Percentiles rank a stretch among this genome's conserved stretches.
phyloP scores from a whole-genome alignment of 192 early-diverging fungal species.

The Rhizophagus sp. region DNA sequence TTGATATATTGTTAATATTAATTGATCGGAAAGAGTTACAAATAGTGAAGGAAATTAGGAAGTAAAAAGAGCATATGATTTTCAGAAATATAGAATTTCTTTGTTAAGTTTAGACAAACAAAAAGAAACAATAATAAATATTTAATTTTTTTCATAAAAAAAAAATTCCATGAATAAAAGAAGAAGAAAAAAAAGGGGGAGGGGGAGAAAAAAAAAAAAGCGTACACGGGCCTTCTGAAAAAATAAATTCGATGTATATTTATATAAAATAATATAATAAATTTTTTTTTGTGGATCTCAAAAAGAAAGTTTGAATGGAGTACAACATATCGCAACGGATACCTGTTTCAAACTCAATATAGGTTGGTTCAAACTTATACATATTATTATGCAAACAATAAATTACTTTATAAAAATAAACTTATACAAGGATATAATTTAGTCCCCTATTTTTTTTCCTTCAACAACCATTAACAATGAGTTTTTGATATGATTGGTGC shows the following conservation, averaged over 20 bases:
- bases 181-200: no score
- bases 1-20: background rate
- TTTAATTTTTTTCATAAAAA: background rate
- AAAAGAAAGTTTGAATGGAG: slow-evolving; percentile 4
- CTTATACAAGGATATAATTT: background rate
- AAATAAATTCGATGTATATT: background rate
- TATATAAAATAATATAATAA: slow-evolving; percentile 8
- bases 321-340: background rate
- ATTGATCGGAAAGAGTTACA: background rate
- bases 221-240: background rate
- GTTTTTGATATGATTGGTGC: background rate
- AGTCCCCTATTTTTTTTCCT: background rate
- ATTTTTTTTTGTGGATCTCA: background rate
- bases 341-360: background rate
- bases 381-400: slow-evolving; percentile 1
- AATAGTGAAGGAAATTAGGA: background rate
- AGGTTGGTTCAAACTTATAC: background rate
- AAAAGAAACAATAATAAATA: slow-evolving; percentile 13
- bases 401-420: background rate
- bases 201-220: slow-evolving; percentile 3
- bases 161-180: slow-evolving; percentile 6
- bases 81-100: background rate
- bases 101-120: background rate
- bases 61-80: background rate
- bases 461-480: background rate